phyloP scores from a whole-genome alignment of 192 early-diverging fungal genomes.

The Podila minutissima region DNA sequence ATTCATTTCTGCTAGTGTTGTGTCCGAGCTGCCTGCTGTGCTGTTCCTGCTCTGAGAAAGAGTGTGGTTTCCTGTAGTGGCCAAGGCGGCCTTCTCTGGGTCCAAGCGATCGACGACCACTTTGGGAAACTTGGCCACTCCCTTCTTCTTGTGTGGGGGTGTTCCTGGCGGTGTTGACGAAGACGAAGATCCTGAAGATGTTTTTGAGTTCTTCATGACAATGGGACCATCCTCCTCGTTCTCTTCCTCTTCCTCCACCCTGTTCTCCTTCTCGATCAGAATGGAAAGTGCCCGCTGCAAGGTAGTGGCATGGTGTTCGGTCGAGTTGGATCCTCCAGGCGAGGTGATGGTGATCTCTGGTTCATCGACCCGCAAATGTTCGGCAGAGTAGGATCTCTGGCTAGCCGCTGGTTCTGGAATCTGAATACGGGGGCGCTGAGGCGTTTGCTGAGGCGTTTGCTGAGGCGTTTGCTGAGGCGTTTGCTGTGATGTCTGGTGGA shows the following conservation, averaged over 20 bases:
- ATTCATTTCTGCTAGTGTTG: background rate
- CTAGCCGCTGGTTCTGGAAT: background rate
- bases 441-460: background rate
- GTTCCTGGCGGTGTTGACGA: constrained; percentile 11
- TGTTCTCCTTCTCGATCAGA: constrained; percentile 15
- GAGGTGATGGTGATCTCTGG: constrained; percentile 23
- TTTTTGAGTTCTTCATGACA: background rate
- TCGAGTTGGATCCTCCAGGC: constrained; percentile 14
- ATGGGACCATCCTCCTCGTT: constrained; percentile 5
- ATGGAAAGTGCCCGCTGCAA: constrained; percentile 37
- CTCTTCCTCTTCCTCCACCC: constrained; percentile 2
- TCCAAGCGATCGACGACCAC: constrained; percentile 10
- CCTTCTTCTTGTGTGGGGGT: constrained; percentile 20
- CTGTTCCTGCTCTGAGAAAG: constrained; percentile 2
- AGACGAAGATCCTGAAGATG: background rate
- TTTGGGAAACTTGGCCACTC: constrained; percentile 22
- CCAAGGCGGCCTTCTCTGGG: background rate
- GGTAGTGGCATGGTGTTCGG: constrained; percentile 30
- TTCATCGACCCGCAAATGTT: constrained; percentile 12
- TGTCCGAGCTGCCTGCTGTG: background rate
- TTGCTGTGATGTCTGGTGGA: background rate
- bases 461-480: background rate
- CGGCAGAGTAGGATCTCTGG: constrained; percentile 23
- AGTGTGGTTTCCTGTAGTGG: background rate
- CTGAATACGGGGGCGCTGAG: background rate